Evolutionary conservation across 2,329 filamentous ascomycete species (phyloP).

Genomic region (Huntiella bhutanensis): DNA sequence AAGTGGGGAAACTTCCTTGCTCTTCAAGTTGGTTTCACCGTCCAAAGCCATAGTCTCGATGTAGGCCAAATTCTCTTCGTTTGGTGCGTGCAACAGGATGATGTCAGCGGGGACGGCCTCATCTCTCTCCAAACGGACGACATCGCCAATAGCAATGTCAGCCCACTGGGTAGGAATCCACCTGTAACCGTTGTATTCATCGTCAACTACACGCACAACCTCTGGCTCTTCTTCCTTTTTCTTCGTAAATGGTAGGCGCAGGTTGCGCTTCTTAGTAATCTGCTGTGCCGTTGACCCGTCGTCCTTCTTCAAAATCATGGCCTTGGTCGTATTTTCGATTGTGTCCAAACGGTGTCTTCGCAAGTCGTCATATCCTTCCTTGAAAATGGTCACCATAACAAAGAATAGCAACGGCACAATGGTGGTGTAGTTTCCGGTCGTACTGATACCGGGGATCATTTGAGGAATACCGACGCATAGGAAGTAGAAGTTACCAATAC

Average conservation of each 20-base stretch:
- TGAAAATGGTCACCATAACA: slow-evolving; percentile 60
- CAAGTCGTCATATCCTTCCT: slow-evolving; percentile 77
- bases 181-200: slow-evolving; percentile 40
- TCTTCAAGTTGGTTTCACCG: slow-evolving; percentile 67
- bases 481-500: slow-evolving; percentile 77
- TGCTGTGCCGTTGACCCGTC: neutral
- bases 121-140: slow-evolving; percentile 39
- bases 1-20: slow-evolving; percentile 46
- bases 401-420: slow-evolving; percentile 58
- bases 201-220: slow-evolving; percentile 20
- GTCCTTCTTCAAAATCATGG: slow-evolving; percentile 20
- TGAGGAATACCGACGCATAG: slow-evolving; percentile 68
- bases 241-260: slow-evolving; percentile 9
- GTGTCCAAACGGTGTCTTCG: slow-evolving; percentile 64
- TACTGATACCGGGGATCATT: slow-evolving; percentile 57
- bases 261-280: neutral
- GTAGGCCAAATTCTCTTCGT: slow-evolving; percentile 62
- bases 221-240: slow-evolving; percentile 22
- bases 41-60: slow-evolving; percentile 73
- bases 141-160: slow-evolving; percentile 30
- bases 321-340: slow-evolving; percentile 48
- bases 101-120: slow-evolving; percentile 71
- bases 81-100: slow-evolving; percentile 56
- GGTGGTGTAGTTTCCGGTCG: slow-evolving; percentile 57
- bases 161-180: slow-evolving; percentile 32